Evolutionary conservation across 768 basidiomycete genomes (phyloP).

Genomic region (Symmetrospora coprosmae): DNA sequence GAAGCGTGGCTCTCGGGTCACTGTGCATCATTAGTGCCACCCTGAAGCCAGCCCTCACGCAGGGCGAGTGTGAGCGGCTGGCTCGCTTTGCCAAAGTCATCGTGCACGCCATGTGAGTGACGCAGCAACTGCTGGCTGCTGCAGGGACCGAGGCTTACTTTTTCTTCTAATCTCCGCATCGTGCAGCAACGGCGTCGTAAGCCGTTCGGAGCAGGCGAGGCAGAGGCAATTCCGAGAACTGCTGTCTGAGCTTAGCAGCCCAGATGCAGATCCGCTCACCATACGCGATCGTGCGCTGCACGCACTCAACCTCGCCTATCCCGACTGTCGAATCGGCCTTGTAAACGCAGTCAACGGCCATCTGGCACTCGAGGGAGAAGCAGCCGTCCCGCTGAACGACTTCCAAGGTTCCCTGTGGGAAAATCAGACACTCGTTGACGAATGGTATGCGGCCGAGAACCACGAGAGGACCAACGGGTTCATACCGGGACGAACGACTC

Average conservation of each 20-base stretch:
- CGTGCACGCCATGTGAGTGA: slow-evolving; percentile 5
- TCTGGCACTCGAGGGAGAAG: background rate
- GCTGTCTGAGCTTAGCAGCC: background rate
- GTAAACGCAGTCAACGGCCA: background rate
- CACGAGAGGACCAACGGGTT: background rate
- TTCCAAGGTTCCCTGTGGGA: slow-evolving; percentile 1
- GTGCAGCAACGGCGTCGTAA: background rate
- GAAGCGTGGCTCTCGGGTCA: background rate
- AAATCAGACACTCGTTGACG: background rate
- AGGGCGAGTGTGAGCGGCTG: background rate
- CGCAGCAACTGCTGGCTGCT: background rate
- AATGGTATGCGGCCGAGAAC: background rate
- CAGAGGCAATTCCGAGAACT: background rate
- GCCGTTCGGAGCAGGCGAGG: background rate
- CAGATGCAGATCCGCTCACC: background rate
- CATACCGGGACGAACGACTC: background rate
- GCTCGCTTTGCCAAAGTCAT: background rate
- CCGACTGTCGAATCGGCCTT: background rate
- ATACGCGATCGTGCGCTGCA: background rate
- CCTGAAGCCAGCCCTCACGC: background rate
- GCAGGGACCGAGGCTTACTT: background rate
- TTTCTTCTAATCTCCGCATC: too few species aligned
- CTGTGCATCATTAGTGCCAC: background rate
- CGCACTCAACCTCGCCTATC: background rate
- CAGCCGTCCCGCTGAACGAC: background rate